Evolutionary conservation across 2,329 filamentous ascomycete species (phyloP).

Genomic region (Calonectria pauciramosa): DNA sequence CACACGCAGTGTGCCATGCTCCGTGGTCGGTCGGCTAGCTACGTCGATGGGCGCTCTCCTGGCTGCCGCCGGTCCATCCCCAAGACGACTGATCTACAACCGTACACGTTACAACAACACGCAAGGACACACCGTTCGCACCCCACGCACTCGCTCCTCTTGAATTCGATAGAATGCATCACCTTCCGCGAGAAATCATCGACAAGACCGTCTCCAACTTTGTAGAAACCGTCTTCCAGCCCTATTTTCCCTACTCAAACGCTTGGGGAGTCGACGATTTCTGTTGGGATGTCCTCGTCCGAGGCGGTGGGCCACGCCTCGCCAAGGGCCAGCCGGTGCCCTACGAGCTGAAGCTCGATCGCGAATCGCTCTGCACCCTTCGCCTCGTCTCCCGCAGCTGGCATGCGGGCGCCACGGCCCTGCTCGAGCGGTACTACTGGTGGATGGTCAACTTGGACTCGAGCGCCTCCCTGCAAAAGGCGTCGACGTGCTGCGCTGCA

Average conservation of each 20-base stretch:
- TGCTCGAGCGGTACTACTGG: background rate
- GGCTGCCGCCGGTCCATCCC: background rate
- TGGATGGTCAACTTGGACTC: conserved; percentile 1
- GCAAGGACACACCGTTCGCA: background rate
- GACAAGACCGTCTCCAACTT: conserved; percentile 9
- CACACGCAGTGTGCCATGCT: background rate
- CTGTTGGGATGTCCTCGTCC: conserved; percentile 6
- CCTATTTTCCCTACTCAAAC: background rate
- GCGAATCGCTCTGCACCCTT: background rate
- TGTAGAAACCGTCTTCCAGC: conserved; percentile 1
- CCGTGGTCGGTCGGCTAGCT: background rate
- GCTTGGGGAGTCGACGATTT: background rate
- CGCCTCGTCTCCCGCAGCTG: background rate
- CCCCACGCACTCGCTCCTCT: background rate
- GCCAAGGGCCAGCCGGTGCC: conserved; percentile 1
- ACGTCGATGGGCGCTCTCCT: background rate
- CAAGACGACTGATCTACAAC: background rate
- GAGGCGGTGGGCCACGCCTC: background rate
- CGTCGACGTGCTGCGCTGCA: background rate
- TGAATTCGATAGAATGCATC: background rate
- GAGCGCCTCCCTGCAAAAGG: background rate
- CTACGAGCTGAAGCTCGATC: background rate
- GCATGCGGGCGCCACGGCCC: background rate
- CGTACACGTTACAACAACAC: background rate
- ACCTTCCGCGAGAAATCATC: conserved; percentile 9